These are phyloP conservation scores for Bathelium albidoporum DNA, from an alignment of 495 filamentous ascomycete species.

Conservation along the genomic window DNA sequence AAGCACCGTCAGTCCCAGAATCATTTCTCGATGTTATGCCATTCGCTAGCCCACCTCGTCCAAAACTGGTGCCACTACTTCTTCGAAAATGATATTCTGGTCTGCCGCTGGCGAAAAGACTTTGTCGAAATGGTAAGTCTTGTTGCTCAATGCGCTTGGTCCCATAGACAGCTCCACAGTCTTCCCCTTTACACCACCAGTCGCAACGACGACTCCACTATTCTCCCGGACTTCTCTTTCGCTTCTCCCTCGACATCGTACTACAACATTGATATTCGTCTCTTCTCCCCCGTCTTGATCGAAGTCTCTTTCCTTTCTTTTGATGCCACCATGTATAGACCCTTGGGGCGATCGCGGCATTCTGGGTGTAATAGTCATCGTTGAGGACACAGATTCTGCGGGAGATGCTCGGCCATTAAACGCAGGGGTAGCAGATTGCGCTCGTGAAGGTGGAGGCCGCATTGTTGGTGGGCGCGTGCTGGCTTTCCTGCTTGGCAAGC, in stretches of 20 bases:
- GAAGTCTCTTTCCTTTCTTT: conserved; percentile 76
- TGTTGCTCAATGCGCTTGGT: conserved; percentile 82
- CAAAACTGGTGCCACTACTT: conserved; percentile 81
- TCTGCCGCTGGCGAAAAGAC: conserved; percentile 95
- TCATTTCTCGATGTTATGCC: neutral
- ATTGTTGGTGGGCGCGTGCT: conserved; percentile 46
- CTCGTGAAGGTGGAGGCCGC: conserved; percentile 34
- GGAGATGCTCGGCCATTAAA: conserved; percentile 47
- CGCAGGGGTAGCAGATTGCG: conserved; percentile 39
- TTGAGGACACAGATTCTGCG: conserved; percentile 50
- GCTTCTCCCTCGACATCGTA: conserved; percentile 84
- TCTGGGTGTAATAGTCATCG: conserved; percentile 38
- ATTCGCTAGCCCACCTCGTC: conserved; percentile 58
- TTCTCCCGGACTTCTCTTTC: conserved; percentile 88
- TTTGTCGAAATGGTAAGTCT: conserved; percentile 92
- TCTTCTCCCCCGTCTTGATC: conserved; percentile 64
- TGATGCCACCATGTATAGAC: conserved; percentile 40
- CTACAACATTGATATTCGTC: conserved; percentile 95
- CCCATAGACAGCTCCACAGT: conserved; percentile 84
- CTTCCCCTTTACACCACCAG: conserved; percentile 76
- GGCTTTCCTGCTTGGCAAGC: conserved; percentile 42
- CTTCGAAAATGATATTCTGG: conserved; percentile 83
- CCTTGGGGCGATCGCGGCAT: conserved; percentile 35
- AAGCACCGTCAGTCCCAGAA: neutral
- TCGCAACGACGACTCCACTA: conserved; percentile 79